Evolutionary conservation across 495 filamentous ascomycete species (phyloP), one percentile per base, ranked within the genome.

Genomic region (Letharia columbiana): DNA sequence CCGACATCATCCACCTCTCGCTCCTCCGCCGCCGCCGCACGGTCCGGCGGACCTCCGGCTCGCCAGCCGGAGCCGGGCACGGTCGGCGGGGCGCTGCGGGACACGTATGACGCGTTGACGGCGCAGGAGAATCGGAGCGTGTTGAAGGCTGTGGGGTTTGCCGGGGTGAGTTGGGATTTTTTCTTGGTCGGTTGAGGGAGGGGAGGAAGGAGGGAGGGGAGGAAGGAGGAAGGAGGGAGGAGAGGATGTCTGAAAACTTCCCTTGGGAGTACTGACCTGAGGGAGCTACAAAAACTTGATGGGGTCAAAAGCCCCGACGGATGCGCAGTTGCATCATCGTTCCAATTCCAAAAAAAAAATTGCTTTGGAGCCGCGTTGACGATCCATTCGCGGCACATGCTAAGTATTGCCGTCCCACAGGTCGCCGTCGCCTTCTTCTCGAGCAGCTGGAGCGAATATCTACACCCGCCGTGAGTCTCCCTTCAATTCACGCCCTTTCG

Each of bases 401-500:
- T 57, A 17, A 57, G 23, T 28, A 28, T 28, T 28, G 23, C 20
- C 17, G 0, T 4, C 54, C 12, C 44, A 63, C 33, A 73, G 71
- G 62, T 69, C 39, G 71, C 69, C 6, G 69, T 73, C 6, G 67
- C 69, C 3, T 71, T 73, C 62, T 47, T 73, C 35, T 59, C 67
- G 0, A 68, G 67, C 35, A 71, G 67, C 64, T 73, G 67, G 60
- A 65, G 62, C 59, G 71, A 73, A 17, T 4, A 64, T n/a, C 47
- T 71, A 10, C 40, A 49, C 6, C 44, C 65, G 15, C 64, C 70
- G 68, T 71, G 31, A 56, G 68, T 67, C 13, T 6, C 13, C 37
- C 31, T 37, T 41, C 15, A 44, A 17, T 47, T 13, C 61, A 17
- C 37, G n/a, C 13, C 45, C 40, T 31, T 9, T 8, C 54, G 37